Evolutionary conservation across 2,329 filamentous ascomycete genomes (phyloP).

Genomic region (Neoscytalidium dimidiatum): DNA sequence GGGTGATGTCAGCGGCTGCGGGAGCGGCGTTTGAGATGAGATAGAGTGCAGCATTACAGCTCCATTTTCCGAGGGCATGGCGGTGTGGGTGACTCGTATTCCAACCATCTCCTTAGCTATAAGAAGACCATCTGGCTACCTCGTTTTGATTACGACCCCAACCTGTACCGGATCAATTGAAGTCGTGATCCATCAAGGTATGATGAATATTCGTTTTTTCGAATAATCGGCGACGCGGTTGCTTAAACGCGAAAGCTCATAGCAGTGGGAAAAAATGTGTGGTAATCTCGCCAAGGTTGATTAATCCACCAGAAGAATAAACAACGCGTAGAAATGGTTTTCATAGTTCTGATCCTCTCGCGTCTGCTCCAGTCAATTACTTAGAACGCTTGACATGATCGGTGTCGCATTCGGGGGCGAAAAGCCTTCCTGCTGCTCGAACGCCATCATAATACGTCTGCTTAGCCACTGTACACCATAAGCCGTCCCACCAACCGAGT

Average conservation of each 20-base stretch:
- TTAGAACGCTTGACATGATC: neutral
- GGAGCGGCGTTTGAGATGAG: neutral
- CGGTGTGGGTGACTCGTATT: neutral
- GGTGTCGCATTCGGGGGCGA: neutral
- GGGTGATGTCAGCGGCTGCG: neutral
- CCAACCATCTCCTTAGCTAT: neutral
- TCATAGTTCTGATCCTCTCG: neutral
- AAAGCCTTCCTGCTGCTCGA: neutral
- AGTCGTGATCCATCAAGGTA: too few relatives aligned
- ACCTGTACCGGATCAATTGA: too few relatives aligned
- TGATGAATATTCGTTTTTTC: too few relatives aligned
- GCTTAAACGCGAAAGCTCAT: too few relatives aligned
- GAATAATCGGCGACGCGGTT: too few relatives aligned
- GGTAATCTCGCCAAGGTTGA: neutral
- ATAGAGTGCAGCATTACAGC: neutral
- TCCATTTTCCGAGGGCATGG: neutral
- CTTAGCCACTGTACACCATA: neutral
- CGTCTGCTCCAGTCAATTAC: neutral
- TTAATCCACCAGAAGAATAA: neutral
- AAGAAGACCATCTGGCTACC: too few relatives aligned
- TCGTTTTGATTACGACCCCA: neutral
- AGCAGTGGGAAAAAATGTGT: too few relatives aligned
- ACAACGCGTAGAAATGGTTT: neutral
- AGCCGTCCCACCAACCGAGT: neutral
- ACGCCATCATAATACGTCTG: neutral